Evolutionary conservation across 352 stramenopile genomes (phyloP).

Genomic region (Phytopythium chamaehyphon): DNA sequence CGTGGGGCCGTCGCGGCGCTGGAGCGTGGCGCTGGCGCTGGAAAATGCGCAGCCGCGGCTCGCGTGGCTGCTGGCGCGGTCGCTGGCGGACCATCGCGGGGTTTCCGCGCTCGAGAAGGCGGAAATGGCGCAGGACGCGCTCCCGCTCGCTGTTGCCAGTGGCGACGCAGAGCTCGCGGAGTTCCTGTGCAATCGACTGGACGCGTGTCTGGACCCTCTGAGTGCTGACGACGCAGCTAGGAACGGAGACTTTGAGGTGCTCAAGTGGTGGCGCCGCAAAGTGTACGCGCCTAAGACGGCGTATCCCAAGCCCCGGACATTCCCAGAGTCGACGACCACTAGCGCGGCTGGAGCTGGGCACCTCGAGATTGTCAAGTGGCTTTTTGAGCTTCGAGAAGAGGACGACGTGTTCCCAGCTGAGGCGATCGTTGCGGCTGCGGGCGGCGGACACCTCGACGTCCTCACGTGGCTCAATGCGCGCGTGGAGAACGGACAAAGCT

Average conservation of each 20-base stretch:
- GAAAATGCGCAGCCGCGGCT: neutral
- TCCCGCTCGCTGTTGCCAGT: neutral
- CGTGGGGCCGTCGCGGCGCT: constrained; percentile 18
- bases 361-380: constrained; percentile 18
- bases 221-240: neutral
- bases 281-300: neutral
- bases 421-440: too few species aligned
- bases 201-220: neutral
- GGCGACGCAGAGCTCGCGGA: neutral
- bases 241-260: neutral
- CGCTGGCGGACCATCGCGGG: neutral
- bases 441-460: too few species aligned
- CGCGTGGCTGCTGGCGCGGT: neutral
- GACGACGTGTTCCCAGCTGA: too few species aligned
- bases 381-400: too few species aligned
- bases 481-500: too few species aligned
- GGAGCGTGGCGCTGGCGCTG: neutral
- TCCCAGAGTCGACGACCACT: too few species aligned
- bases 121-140: neutral
- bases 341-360: constrained; percentile 18
- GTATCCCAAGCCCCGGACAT: too few species aligned
- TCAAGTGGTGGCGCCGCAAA: constrained; percentile 5
- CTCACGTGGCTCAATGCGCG: too few species aligned
- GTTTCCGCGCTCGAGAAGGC: neutral
- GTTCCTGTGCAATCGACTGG: neutral